Conservation (phyloP, 139 green algal genomes). For the Volvox africanus region DNA sequence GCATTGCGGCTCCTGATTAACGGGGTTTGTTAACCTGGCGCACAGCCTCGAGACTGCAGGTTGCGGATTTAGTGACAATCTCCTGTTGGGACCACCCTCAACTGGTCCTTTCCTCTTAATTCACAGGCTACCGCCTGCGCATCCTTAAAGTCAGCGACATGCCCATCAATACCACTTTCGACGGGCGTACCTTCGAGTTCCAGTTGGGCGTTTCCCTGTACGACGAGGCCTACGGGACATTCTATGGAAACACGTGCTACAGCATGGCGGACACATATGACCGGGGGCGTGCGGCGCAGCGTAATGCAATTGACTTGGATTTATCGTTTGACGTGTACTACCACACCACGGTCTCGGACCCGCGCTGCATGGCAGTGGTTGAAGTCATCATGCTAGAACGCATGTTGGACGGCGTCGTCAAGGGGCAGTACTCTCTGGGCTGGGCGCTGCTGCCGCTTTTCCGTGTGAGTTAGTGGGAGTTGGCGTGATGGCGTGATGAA, state of each 20-base stretch:
- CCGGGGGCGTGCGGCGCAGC: slow-evolving; percentile 49
- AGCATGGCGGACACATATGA: slow-evolving; percentile 32
- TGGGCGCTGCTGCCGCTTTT: slow-evolving; percentile 76
- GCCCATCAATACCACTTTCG: slow-evolving; percentile 63
- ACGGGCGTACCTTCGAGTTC: slow-evolving; percentile 69
- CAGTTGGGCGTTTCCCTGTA: slow-evolving; percentile 74
- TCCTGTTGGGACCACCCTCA: too few species aligned
- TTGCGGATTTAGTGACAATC: too few species aligned
- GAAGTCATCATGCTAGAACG: slow-evolving; percentile 75
- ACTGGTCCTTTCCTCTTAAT: background rate
- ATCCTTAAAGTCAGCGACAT: slow-evolving; percentile 61
- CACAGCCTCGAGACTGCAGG: too few species aligned
- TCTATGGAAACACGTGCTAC: slow-evolving; percentile 75
- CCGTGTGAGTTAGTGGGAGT: slow-evolving; percentile 28
- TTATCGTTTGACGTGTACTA: slow-evolving; percentile 75
- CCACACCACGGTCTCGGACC: slow-evolving; percentile 62
- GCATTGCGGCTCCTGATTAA: too few species aligned
- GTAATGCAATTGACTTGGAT: slow-evolving; percentile 66
- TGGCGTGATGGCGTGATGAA: too few species aligned
- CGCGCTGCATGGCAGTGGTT: slow-evolving; percentile 69
- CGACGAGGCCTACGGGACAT: slow-evolving; percentile 69
- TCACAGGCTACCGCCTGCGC: slow-evolving; percentile 59
- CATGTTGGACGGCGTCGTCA: slow-evolving; percentile 62
- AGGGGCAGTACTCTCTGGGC: slow-evolving; percentile 67
- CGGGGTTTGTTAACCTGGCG: too few species aligned